Evolutionary conservation across 345 rosid genomes (phyloP).

Genomic region (Bretschneidera sinensis): DNA sequence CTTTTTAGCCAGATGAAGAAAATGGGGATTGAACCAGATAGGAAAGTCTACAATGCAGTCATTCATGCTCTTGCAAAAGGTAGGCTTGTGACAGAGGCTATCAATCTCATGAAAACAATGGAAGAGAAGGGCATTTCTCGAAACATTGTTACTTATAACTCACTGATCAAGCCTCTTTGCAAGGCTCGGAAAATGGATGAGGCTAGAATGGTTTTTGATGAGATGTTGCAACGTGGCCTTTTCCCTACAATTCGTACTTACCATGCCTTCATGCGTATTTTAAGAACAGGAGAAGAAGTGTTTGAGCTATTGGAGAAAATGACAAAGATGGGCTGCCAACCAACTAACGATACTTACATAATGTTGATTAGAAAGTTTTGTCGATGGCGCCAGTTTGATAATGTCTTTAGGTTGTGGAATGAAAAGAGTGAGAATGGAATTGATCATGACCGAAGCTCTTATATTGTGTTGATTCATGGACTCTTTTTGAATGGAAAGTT

Average conservation of each 20-base stretch:
- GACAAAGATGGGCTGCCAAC: constrained; percentile 65
- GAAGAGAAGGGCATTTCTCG: constrained; percentile 66
- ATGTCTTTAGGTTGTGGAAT: constrained; percentile 65
- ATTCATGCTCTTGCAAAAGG: constrained; percentile 78
- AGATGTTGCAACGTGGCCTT: constrained; percentile 54
- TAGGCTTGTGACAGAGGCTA: constrained; percentile 64
- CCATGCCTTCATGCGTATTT: constrained; percentile 68
- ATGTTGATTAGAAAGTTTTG: constrained; percentile 87
- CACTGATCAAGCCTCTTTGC: constrained; percentile 76
- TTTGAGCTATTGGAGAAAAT: constrained; percentile 73
- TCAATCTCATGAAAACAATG: constrained; percentile 60
- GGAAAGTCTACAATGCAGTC: constrained; percentile 82
- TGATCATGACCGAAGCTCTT: constrained; percentile 75
- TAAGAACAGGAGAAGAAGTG: constrained; percentile 60
- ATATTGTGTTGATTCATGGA: constrained; percentile 85
- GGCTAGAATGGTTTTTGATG: constrained; percentile 56
- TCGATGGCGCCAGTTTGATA: constrained; percentile 74
- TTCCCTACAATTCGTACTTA: constrained; percentile 61
- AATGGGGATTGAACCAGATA: constrained; percentile 58
- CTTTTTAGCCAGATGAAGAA: constrained; percentile 60
- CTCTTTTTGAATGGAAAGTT: constrained; percentile 76
- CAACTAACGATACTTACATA: constrained; percentile 66
- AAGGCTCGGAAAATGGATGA: constrained; percentile 52
- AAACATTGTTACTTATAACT: constrained; percentile 71
- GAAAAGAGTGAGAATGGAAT: constrained; percentile 62